Base-by-base conservation (phyloP, 1,284 basidiomycete species). In the Prillingera fragicola region DNA sequence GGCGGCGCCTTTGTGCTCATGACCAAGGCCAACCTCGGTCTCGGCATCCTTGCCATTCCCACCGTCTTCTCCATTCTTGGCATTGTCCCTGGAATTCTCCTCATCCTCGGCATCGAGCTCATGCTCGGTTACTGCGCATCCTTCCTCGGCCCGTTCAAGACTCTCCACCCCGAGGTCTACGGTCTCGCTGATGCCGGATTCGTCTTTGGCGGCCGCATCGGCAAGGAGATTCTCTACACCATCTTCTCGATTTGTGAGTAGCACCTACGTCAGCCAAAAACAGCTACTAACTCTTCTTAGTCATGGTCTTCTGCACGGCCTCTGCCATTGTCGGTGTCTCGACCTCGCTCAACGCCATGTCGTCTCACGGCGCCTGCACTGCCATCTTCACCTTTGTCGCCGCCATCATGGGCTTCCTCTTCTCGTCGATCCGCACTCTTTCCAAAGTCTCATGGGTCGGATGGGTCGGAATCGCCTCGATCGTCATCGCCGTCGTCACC, bases 11-110 rank as follows among this genome's bases (percentile, higher is more conserved):
- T 52, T 22, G 55, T 56, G 9, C 51, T 64, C 26, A 52, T 52
- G 45, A 52, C 60, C 26, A 50, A 58, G 47, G 52, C 56, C 14
- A 60, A 62, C 48, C 57, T 67, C 28, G 64, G 59, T 17, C 48
- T 65, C 15, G 63, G 62, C 35, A 60, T 65, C 1, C 45, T 63
- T 14, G 53, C 56, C 3, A 60, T 65, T 34, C 64, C 64, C 4
- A 33, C 54, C 7, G 59, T 65, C 3, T 54, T 67, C 15, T 26
- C 54, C 27, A 52, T 55, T 0, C 48, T 61, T 21, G 62, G 63
- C 5, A 50, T 57, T 19, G 59, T 62, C 3, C 63, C 65, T 1
- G 65, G 65, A 10, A 43, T 60, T 25, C 39, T 66, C 15, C 32
- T 58, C 37, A 45, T 69, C 21, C 15, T 65, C 9, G 49, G 48